Percentiles rank a stretch among this genome's conserved stretches.
These are phyloP conservation scores for Macrophomina pseudophaseolina DNA, from an alignment of 2,329 filamentous ascomycete genomes.

Conservation along the genomic window DNA sequence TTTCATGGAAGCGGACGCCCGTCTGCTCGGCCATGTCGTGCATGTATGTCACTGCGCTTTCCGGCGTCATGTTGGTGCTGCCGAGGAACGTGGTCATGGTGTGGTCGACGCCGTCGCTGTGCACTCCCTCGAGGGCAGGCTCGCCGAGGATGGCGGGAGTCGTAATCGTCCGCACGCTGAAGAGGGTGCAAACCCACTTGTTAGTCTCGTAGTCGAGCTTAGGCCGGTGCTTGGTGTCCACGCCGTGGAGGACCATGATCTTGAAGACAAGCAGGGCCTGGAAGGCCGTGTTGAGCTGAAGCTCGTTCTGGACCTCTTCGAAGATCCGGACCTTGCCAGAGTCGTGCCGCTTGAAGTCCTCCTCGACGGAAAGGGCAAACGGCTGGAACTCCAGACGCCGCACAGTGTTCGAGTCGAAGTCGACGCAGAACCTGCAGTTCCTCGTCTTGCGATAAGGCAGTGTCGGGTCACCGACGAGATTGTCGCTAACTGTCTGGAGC, in stretches of 20 bases:
- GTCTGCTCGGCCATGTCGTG: conserved; percentile 37
- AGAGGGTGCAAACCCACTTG: conserved; percentile 38
- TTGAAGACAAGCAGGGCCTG: conserved; percentile 42
- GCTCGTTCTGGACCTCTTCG: conserved; percentile 36
- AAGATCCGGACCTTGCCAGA: conserved; percentile 37
- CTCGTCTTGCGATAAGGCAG: conserved; percentile 1
- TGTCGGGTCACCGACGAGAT: not conserved
- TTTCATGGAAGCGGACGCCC: conserved; percentile 32
- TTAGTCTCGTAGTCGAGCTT: conserved; percentile 36
- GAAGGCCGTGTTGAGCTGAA: conserved; percentile 39
- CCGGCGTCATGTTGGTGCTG: conserved; percentile 36
- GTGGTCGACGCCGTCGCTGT: conserved; percentile 41
- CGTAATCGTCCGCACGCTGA: conserved; percentile 40
- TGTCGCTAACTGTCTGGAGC: conserved; percentile 2
- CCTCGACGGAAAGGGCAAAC: conserved; percentile 35
- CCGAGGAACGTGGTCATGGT: conserved; percentile 42
- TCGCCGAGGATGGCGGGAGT: conserved; percentile 37
- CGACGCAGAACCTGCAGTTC: conserved; percentile 1
- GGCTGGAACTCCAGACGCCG: conserved; percentile 40
- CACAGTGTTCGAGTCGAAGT: conserved; percentile 25
- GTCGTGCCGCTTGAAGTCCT: conserved; percentile 42
- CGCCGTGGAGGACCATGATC: conserved; percentile 35
- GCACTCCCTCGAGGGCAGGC: conserved; percentile 41
- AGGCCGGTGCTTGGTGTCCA: conserved; percentile 31
- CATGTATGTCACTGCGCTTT: conserved; percentile 40